Percentiles rank a stretch among this genome's conserved stretches.
Evolutionary conservation across 768 basidiomycete species (phyloP).

Genomic region (Amanita thiersii): DNA sequence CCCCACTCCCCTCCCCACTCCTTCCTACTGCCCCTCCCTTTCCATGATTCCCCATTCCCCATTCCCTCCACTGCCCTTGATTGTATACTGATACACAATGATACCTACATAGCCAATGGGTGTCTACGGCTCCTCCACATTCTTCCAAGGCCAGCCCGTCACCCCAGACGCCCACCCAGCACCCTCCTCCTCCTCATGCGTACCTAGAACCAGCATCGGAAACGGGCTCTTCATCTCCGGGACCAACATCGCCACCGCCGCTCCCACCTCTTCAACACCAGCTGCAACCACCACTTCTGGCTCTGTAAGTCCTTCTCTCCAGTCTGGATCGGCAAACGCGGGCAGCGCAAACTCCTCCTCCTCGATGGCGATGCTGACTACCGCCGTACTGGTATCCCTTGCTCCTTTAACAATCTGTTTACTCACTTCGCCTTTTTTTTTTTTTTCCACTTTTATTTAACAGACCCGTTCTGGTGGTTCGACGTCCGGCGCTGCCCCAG

Average conservation of each 20-base stretch:
- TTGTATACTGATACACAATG: neutral
- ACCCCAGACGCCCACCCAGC: constrained; percentile 51
- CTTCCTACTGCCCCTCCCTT: neutral
- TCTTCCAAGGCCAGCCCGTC: constrained; percentile 49
- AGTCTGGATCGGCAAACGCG: neutral
- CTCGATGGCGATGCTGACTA: constrained; percentile 3
- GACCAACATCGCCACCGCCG: constrained; percentile 15
- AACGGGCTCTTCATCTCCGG: constrained; percentile 31
- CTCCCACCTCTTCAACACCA: constrained; percentile 14
- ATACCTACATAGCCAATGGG: constrained; percentile 44
- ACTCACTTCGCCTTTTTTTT: neutral
- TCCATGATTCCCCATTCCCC: neutral
- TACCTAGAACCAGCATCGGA: constrained; percentile 38
- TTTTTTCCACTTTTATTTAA: neutral
- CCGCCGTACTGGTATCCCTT: neutral
- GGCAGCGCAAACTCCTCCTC: constrained; percentile 2
- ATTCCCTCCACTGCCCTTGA: neutral
- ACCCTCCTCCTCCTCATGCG: constrained; percentile 57
- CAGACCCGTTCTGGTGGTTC: too few species aligned
- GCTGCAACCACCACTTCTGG: constrained; percentile 1
- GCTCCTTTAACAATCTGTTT: neutral
- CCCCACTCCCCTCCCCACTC: neutral
- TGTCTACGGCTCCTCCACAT: constrained; percentile 60
- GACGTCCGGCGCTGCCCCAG: too few species aligned
- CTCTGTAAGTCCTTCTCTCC: neutral